Evolutionary conservation across 2,329 filamentous ascomycete species (phyloP), one percentile per base, ranked within the genome.

Genomic region (Monilinia polystroma): DNA sequence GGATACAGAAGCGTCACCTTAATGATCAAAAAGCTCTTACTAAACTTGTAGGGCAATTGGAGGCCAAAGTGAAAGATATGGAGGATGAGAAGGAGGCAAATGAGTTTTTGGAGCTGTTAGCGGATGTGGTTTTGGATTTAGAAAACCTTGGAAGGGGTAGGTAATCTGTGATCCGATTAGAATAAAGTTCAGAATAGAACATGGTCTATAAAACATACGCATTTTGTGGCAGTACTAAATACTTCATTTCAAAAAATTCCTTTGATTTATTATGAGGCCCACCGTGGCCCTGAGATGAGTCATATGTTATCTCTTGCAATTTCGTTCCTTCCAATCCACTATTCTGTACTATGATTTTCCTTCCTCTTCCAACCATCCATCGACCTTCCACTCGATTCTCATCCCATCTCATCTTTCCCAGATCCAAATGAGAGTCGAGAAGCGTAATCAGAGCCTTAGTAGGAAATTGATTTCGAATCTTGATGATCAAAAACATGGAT

Each of bases 11-110:
- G 70, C 79, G 85, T 23, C 86, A 85, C 69, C 73, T 76, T 2
- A 81, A 84, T 68, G 84, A 84, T n/a, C 80, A 80, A 20, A 73
- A 75, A 57, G 83, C 84, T 8, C 77, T 88, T 16, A 70, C 78
- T 11, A 83, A 84, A 4, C 78, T 87, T 62, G 81, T 80, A 4
- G 72, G 71, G 41, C 80, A 80, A 70, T 67, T 87, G 70, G 76
- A 73, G 51, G 67, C 62, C 16, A 64, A 68, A 11, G 67, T 74
- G 7, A 68, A 69, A 32, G 41, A 55, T 0, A 64, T 75, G 45
- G 67, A 68, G 12, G 69, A 73, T 64, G 60, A 67, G n/a, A 67
- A 78, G 2, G 75, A 74, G 3, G 70, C 68, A 3, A 68, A 75
- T 23, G 74, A 77, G 14, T 76, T 85, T 54, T 70, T 73, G 47